These are phyloP conservation scores for Cymodocea nodosa DNA, from an alignment of 116 monocot genomes.

Conservation along the genomic window DNA sequence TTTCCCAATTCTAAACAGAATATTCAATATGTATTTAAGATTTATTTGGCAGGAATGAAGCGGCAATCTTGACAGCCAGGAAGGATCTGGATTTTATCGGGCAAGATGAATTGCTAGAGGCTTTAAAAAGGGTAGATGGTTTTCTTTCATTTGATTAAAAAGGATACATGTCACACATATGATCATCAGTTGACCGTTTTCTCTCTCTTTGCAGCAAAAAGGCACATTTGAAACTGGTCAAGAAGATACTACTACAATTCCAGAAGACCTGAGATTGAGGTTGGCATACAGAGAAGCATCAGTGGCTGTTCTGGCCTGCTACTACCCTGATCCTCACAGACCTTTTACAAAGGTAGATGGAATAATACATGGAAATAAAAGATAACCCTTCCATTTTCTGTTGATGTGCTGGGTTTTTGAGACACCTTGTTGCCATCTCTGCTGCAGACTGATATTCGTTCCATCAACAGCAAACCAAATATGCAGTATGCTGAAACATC, in stretches of 20 bases:
- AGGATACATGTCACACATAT: background rate
- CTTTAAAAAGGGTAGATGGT: slow-evolving; percentile 58
- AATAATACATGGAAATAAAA: background rate
- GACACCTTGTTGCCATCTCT: slow-evolving; percentile 4
- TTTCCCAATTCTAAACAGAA: too few species aligned
- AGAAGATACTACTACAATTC: slow-evolving; percentile 63
- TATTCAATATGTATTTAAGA: slow-evolving; percentile 9
- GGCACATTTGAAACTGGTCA: slow-evolving; percentile 93
- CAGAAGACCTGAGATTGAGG: slow-evolving; percentile 65
- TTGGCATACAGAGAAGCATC: slow-evolving; percentile 85
- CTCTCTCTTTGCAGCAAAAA: slow-evolving; percentile 58
- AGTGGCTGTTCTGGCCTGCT: slow-evolving; percentile 71
- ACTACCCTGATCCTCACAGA: slow-evolving; percentile 43
- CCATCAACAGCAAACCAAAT: slow-evolving; percentile 59
- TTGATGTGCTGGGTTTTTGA: background rate
- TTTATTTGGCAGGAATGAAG: slow-evolving; percentile 62
- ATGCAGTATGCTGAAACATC: slow-evolving; percentile 70
- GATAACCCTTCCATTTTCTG: background rate
- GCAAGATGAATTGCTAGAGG: slow-evolving; percentile 64
- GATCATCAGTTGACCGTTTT: background rate
- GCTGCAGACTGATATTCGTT: slow-evolving; percentile 63
- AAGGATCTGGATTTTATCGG: slow-evolving; percentile 80
- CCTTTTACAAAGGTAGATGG: slow-evolving; percentile 53
- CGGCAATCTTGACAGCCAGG: slow-evolving; percentile 84
- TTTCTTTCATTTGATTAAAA: background rate